phyloP scores from a whole-genome alignment of 345 rosid genomes.

The Corchorus capsularis region DNA sequence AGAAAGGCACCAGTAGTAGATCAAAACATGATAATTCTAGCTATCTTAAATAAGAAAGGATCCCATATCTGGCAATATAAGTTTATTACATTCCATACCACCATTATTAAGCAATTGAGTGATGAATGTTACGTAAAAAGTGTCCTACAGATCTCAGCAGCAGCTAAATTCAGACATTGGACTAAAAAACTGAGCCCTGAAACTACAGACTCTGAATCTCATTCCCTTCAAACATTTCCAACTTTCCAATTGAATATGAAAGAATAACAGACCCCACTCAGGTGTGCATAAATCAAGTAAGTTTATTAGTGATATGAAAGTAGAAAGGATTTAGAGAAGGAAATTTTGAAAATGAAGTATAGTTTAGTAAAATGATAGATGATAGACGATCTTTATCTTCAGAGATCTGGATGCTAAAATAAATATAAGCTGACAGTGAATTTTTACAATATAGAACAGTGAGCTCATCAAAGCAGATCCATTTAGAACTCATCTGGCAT shows the following conservation, averaged over 20 bases:
- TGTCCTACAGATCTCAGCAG: neutral
- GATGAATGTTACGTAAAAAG: conserved; percentile 7
- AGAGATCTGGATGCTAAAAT: neutral
- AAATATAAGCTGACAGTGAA: neutral
- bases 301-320: neutral
- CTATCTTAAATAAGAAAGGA: conserved; percentile 3
- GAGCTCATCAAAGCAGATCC: neutral
- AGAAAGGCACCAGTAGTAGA: conserved; percentile 21
- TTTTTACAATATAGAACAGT: neutral
- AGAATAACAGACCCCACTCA: neutral
- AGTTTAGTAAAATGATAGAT: neutral
- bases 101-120: neutral
- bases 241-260: neutral
- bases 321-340: neutral
- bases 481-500: conserved; percentile 3
- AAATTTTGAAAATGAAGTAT: neutral
- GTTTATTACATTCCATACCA: conserved; percentile 7
- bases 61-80: neutral
- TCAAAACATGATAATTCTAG: conserved; percentile 14
- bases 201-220: neutral
- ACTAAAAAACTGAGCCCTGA: conserved; percentile 3
- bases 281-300: neutral
- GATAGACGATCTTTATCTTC: neutral
- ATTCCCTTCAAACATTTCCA: too few relatives aligned
- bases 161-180: neutral